Base-by-base conservation (phyloP, 2,329 filamentous ascomycete genomes). In the Coniosporium tulheliwenetii region DNA sequence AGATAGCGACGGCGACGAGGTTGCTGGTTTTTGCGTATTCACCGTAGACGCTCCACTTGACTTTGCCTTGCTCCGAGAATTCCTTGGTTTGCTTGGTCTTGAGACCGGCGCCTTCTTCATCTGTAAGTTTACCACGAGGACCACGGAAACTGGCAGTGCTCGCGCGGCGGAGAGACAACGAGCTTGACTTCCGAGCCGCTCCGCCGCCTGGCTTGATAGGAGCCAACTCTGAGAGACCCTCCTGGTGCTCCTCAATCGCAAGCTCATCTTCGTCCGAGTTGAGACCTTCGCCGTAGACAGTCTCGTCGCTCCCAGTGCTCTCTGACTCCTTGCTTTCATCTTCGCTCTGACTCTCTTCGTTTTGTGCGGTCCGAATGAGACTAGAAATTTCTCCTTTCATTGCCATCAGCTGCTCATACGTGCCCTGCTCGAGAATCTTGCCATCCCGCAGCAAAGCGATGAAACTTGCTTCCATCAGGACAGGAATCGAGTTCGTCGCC, bases 1-100 rank as follows among this genome's bases (percentile, higher is more conserved):
- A 98, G 48, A 95, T 69, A 12, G 62, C 61, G 8, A 98, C 91
- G 10, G 91, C 93, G 42, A 75, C 66, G 12, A 95, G 62, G 58
- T 96, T 95, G 67, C 85, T 95, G 44, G 85, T 85, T 63, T 85
- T 94, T 42, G 91, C 93, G 54, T 98, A 98, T 62, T 95, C 87
- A 13, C 70, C 68, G 56, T 98, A 98, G 26, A 98, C 89, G 48
- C 79, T 74, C 87, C 91, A 96, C 61, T 95, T 96, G 50, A 98
- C 91, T 59, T 96, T 95, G 53, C 91, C 91, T 63, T 98, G 86
- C 59, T 98, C 86, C 2, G 77, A 73, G 49, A 81, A 81, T 59
- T 98, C 91, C 62, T 94, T 93, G 42, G 70, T 72, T 60, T 95
- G 87, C 55, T 79, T 85, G 36, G 82, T 86, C 63, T 85, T 89